phyloP scores from a whole-genome alignment of 768 basidiomycete species.

The Pleurotus citrinopileatus region DNA sequence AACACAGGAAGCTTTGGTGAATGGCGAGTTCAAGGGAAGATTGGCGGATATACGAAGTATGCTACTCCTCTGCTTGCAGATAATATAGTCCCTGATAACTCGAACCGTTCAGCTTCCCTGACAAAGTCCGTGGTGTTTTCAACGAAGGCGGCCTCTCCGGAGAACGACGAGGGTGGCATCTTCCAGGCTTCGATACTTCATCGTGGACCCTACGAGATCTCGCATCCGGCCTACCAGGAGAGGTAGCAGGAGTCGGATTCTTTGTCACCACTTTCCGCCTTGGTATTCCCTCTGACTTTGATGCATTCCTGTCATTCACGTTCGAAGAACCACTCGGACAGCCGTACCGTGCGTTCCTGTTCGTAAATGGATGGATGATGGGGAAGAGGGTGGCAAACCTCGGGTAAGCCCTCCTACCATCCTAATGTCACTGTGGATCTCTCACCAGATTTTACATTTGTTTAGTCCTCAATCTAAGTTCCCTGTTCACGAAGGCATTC shows the following conservation, averaged over 20 bases:
- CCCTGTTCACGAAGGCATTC: constrained; percentile 80
- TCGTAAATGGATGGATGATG: constrained; percentile 90
- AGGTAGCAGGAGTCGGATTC: constrained; percentile 72
- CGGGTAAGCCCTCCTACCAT: constrained; percentile 42
- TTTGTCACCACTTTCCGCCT: constrained; percentile 75
- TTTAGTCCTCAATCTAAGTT: constrained; percentile 75
- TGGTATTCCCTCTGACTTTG: constrained; percentile 53
- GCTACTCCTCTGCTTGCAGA: constrained; percentile 15
- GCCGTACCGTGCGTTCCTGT: constrained; percentile 69
- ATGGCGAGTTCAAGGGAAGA: constrained; percentile 77
- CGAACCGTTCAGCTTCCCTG: constrained; percentile 60
- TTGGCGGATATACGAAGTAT: constrained; percentile 67
- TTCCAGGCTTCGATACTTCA: constrained; percentile 65
- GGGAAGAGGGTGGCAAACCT: constrained; percentile 75
- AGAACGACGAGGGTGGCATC: constrained; percentile 74
- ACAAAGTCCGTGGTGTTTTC: constrained; percentile 65
- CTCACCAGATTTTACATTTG: not conserved
- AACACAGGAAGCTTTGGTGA: constrained; percentile 53
- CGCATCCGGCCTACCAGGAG: constrained; percentile 53
- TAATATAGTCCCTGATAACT: not conserved
- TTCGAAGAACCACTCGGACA: constrained; percentile 60
- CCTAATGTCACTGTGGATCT: too few species aligned
- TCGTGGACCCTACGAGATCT: constrained; percentile 59
- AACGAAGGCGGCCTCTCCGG: constrained; percentile 72
- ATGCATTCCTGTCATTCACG: constrained; percentile 68